phyloP scores from a whole-genome alignment of 495 filamentous ascomycete species.

The Talaromyces thailandensis region DNA sequence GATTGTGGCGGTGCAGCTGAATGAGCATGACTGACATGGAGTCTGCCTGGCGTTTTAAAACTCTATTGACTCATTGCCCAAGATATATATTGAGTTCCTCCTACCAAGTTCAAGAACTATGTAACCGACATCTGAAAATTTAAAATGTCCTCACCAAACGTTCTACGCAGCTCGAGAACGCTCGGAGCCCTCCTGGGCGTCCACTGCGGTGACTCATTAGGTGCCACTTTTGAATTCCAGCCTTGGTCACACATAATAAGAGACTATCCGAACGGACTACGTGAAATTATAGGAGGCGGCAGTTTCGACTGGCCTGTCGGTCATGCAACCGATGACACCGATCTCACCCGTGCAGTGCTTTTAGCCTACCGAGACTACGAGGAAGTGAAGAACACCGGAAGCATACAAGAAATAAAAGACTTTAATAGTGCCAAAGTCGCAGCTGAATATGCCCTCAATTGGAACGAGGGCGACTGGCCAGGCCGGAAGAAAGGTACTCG shows the following conservation, averaged over 20 bases:
- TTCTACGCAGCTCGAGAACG: neutral
- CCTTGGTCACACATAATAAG: conserved; percentile 1
- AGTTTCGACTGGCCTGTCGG: neutral
- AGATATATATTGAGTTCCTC: neutral
- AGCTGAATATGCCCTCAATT: conserved; percentile 1
- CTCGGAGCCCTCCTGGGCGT: neutral
- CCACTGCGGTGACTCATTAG: conserved; percentile 4
- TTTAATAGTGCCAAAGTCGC: neutral
- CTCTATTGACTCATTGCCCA: neutral
- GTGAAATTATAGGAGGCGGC: neutral
- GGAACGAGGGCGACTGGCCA: neutral
- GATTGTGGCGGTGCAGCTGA: neutral
- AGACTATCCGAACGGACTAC: neutral
- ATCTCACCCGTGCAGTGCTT: neutral
- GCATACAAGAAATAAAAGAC: neutral
- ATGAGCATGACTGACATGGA: neutral
- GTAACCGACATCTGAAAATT: neutral
- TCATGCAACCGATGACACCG: neutral
- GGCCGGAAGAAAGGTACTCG: neutral
- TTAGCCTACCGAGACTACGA: conserved; percentile 1
- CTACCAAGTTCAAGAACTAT: neutral
- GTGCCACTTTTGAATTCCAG: conserved; percentile 2
- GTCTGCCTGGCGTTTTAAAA: neutral
- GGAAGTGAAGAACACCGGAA: neutral
- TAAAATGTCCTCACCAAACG: neutral